Conservation (phyloP, 2,329 filamentous ascomycete genomes). For the Trichoderma sp. region DNA sequence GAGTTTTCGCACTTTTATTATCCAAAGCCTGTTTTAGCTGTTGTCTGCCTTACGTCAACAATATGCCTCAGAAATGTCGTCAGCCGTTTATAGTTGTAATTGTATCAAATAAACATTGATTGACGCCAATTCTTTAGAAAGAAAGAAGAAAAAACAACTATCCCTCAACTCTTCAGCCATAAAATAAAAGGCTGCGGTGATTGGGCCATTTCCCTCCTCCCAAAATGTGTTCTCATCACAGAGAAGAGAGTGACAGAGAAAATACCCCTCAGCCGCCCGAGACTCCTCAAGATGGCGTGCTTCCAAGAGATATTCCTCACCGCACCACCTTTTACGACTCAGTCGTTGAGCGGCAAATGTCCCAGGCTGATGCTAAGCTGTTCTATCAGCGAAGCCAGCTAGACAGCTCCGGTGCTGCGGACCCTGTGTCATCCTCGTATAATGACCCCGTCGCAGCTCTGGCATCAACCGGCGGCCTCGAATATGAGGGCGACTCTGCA, state of each 20-base stretch:
- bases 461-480: not conserved
- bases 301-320: constrained; percentile 12
- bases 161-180: not conserved
- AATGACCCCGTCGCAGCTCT: constrained; percentile 5
- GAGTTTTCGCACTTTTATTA: not conserved
- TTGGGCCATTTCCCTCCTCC: not conserved
- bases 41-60: not conserved
- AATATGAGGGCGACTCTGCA: not conserved
- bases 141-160: not conserved
- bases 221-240: constrained; percentile 7
- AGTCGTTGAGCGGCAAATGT: constrained; percentile 14
- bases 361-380: constrained; percentile 11
- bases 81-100: not conserved
- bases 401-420: not conserved
- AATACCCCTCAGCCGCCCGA: not conserved
- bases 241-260: constrained; percentile 1
- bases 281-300: constrained; percentile 2
- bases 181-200: not conserved
- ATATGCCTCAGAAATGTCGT: not conserved
- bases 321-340: constrained; percentile 15
- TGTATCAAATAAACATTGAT: not conserved
- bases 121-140: not conserved
- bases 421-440: not conserved
- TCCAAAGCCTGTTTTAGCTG: not conserved
- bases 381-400: constrained; percentile 14